Conservation (phyloP, 495 filamentous ascomycete species). For the Hypoxylon trugodes region DNA sequence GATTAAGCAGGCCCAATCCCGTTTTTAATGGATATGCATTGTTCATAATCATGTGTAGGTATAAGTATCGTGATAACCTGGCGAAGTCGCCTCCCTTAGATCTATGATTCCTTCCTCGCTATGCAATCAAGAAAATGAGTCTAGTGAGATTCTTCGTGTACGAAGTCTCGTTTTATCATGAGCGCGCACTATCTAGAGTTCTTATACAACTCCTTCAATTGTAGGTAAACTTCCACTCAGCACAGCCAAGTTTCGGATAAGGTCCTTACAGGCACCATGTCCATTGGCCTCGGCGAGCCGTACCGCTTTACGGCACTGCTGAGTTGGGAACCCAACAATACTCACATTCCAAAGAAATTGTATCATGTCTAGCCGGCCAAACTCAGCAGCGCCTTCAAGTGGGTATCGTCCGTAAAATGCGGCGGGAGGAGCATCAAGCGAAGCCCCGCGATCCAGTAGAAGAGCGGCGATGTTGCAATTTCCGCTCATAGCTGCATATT, state of each 20-base stretch:
- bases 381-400: slow-evolving; percentile 53
- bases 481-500: slow-evolving; percentile 30
- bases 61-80: too few species aligned
- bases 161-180: too few species aligned
- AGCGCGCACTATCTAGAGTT: too few species aligned
- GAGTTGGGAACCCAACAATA: slow-evolving; percentile 8
- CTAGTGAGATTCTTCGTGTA: too few species aligned
- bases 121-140: too few species aligned
- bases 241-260: slow-evolving; percentile 18
- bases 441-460: slow-evolving; percentile 36
- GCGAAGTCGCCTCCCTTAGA: too few species aligned
- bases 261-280: slow-evolving; percentile 13
- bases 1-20: too few species aligned
- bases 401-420: slow-evolving; percentile 48
- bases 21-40: too few species aligned
- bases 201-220: slow-evolving; percentile 11
- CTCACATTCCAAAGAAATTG: slow-evolving; percentile 50
- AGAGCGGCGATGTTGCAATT: slow-evolving; percentile 34
- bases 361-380: slow-evolving; percentile 57
- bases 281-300: slow-evolving; percentile 23
- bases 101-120: too few species aligned
- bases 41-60: too few species aligned
- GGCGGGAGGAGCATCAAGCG: slow-evolving; percentile 26
- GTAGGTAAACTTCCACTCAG: slow-evolving; percentile 13
- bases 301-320: slow-evolving; percentile 30